Base-by-base conservation (phyloP, 495 filamentous ascomycete species). In the Amphirosellinia nigrospora region DNA sequence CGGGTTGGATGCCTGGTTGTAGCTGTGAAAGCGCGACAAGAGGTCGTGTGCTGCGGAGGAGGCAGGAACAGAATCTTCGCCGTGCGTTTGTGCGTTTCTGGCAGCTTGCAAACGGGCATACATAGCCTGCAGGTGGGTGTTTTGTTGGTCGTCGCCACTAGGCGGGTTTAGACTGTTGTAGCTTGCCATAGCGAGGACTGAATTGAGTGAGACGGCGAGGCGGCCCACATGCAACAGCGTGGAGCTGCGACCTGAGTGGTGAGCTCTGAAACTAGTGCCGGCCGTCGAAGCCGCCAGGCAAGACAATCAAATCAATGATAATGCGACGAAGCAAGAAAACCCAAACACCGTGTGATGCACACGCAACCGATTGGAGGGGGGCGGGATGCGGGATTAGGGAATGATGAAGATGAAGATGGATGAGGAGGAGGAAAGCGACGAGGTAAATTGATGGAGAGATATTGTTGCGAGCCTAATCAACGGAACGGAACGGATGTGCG, bases 171-270 rank as follows among this genome's bases (percentile, higher is more conserved):
- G 19, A 38, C 15, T 64, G 23, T 64, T 43, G 75, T 83, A 83
- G 79, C 73, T 77, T 71, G 83, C 79, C 83, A 85, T 85, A 75
- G 65, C 74, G 71, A 68, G 63, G 69, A 38, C 21, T 59, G 67
- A 71, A n/a, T n/a, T n/a, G n/a, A n/a, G n/a, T n/a, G 46, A 72
- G 62, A 66, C 61, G 48, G 52, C 62, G 52, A 61, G 32, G 41
- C 28, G 52, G 53, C 69, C 62, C 69, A 71, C 69, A 59, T 50
- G 66, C 41, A 63, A 50, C 13, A 8, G 26, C 58, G 41, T 52
- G 66, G 66, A 55, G 46, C 59, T 39, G n/a, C 43, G 58, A 32
- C 36, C 34, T 41, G 36, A 41, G 36, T 46, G 52, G 39, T 28
- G 41, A 68, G 65, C 39, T 23, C 50, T 62, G 66, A 63, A 21